Evolutionary conservation across 73 alveolate genomes (phyloP).

Genomic region (Tetrahymena borealis): DNA sequence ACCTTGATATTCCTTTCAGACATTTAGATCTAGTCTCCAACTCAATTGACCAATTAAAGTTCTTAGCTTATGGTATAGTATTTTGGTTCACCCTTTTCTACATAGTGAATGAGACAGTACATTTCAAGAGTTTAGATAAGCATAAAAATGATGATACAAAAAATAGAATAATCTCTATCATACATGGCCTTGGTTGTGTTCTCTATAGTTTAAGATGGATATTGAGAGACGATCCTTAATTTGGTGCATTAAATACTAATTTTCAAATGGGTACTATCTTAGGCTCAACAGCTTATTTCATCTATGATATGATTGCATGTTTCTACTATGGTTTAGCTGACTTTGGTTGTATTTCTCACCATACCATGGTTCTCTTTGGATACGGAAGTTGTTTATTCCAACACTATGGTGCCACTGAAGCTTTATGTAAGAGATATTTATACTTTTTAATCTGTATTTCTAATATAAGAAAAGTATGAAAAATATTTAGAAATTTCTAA

Average conservation of each 20-base stretch:
- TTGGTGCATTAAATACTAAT: conserved; percentile 14
- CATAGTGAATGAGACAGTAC: conserved; percentile 6
- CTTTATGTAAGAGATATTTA: not conserved
- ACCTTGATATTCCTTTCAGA: not conserved
- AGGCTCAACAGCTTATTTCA: conserved; percentile 27
- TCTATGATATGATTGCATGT: conserved; percentile 35
- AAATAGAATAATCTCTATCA: conserved; percentile 34
- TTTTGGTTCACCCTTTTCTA: conserved; percentile 27
- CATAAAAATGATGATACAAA: conserved; percentile 16
- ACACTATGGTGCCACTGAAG: not conserved
- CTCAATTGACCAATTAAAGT: conserved; percentile 15
- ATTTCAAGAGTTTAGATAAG: conserved; percentile 22
- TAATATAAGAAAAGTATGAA: too few species aligned
- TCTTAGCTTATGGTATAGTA: conserved; percentile 12
- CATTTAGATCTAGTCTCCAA: conserved; percentile 16
- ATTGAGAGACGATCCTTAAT: conserved; percentile 20
- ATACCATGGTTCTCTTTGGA: conserved; percentile 27
- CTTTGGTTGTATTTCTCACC: conserved; percentile 18
- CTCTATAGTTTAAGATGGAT: not conserved
- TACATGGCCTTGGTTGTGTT: conserved; percentile 24
- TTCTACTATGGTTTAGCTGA: conserved; percentile 35
- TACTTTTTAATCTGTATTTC: not conserved
- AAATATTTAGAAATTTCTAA: too few species aligned
- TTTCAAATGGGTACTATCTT: conserved; percentile 14
- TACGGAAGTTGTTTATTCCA: conserved; percentile 1